phyloP scores from a whole-genome alignment of 2,329 filamentous ascomycete species.

The Apiospora aurea region DNA sequence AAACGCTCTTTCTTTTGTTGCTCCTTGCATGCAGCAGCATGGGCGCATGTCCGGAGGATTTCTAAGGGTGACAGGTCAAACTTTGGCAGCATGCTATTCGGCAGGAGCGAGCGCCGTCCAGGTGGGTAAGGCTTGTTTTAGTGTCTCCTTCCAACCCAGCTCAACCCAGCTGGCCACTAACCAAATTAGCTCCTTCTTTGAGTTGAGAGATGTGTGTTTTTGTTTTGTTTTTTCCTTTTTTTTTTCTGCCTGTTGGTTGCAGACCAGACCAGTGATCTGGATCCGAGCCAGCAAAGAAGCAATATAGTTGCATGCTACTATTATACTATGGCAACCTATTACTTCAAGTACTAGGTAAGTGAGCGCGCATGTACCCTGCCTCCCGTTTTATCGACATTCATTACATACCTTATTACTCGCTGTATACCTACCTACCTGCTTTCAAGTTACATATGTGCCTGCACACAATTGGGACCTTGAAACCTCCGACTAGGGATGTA shows the following conservation, averaged over 20 bases:
- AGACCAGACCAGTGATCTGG: not conserved
- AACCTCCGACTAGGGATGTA: not conserved
- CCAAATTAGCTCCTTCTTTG: not conserved
- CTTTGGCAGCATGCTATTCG: constrained; percentile 6
- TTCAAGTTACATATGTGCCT: not conserved
- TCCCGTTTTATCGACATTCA: not conserved
- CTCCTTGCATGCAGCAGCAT: not conserved
- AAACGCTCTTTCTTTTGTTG: not conserved
- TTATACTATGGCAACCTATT: not conserved
- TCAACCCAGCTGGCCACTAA: constrained; percentile 5
- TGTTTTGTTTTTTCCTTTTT: too few relatives aligned
- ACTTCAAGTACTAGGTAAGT: not conserved
- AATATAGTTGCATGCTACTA: not conserved
- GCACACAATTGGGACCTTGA: not conserved
- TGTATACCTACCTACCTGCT: not conserved
- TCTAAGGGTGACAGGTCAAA: constrained; percentile 10
- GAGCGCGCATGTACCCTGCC: not conserved
- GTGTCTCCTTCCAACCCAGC: not conserved
- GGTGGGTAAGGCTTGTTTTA: constrained; percentile 19
- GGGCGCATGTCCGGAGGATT: constrained; percentile 1
- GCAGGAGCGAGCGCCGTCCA: constrained; percentile 10
- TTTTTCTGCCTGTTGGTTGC: not conserved
- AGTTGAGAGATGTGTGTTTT: too few relatives aligned
- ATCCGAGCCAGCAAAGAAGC: not conserved
- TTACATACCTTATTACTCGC: too few relatives aligned